These are phyloP conservation scores for Lactifluus volemus DNA, from an alignment of 768 basidiomycete genomes.

Conservation along the genomic window DNA sequence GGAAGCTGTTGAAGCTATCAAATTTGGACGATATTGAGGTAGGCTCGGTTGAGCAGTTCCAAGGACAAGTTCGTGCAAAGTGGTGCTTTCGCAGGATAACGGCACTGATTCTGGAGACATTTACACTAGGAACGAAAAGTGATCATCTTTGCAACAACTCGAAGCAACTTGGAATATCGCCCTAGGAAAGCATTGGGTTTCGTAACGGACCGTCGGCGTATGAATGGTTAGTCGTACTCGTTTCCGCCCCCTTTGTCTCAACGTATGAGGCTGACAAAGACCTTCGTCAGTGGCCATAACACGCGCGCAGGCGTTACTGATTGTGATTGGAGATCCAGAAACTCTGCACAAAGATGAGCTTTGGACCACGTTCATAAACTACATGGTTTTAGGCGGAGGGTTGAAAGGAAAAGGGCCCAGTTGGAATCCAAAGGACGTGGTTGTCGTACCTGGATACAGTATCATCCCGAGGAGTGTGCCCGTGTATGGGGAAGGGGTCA, in stretches of 20 bases:
- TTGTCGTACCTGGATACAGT: neutral
- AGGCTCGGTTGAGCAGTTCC: constrained; percentile 35
- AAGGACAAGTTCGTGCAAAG: constrained; percentile 29
- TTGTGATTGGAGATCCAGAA: constrained; percentile 52
- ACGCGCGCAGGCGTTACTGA: constrained; percentile 53
- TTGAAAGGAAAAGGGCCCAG: constrained; percentile 38
- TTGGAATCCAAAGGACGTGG: constrained; percentile 28
- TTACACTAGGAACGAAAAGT: constrained; percentile 28
- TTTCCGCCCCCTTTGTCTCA: neutral
- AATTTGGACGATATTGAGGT: constrained; percentile 24
- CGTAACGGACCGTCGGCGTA: constrained; percentile 28
- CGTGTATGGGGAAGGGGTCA: neutral
- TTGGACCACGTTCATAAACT: constrained; percentile 55
- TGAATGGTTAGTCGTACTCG: constrained; percentile 29
- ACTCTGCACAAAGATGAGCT: constrained; percentile 50
- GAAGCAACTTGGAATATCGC: constrained; percentile 22
- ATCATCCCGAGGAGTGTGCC: neutral
- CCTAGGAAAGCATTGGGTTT: constrained; percentile 28
- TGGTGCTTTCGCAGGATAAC: neutral
- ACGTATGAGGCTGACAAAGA: neutral
- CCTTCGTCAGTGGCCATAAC: constrained; percentile 48
- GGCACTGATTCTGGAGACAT: neutral
- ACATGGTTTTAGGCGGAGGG: constrained; percentile 39
- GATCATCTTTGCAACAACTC: constrained; percentile 32
- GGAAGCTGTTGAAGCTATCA: constrained; percentile 20